These are phyloP conservation scores for Ophiostoma tasmaniense DNA, from an alignment of 2,329 filamentous ascomycete species.

Conservation along the genomic window DNA sequence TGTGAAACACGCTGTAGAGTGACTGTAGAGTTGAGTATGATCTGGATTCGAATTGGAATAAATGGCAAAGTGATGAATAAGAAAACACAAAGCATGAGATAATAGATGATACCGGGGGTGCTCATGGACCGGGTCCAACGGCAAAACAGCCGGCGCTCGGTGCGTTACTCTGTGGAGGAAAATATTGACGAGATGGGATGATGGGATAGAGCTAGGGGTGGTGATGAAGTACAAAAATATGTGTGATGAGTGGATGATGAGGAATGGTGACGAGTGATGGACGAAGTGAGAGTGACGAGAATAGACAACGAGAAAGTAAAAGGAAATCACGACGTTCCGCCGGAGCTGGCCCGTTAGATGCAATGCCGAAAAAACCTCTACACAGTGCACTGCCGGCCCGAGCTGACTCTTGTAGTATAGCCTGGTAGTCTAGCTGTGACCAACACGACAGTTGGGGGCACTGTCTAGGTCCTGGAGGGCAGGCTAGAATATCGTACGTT, in stretches of 20 bases:
- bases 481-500: background rate
- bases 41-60: background rate
- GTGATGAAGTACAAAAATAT: background rate
- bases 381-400: background rate
- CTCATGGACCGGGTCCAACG: background rate
- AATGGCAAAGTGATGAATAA: background rate
- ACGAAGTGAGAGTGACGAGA: background rate
- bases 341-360: background rate
- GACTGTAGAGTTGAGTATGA: background rate
- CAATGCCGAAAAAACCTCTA: background rate
- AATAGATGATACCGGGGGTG: background rate
- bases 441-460: constrained; percentile 1
- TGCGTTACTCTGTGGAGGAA: background rate
- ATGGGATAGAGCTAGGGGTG: background rate
- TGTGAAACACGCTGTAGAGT: background rate
- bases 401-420: background rate
- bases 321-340: background rate
- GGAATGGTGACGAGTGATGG: background rate
- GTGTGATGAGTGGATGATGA: background rate
- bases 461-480: background rate
- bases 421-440: background rate
- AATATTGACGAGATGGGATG: background rate
- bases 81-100: background rate
- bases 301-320: background rate
- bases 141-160: background rate